Base-by-base conservation (phyloP, 2,329 filamentous ascomycete genomes). In the Aspergillus neotritici region DNA sequence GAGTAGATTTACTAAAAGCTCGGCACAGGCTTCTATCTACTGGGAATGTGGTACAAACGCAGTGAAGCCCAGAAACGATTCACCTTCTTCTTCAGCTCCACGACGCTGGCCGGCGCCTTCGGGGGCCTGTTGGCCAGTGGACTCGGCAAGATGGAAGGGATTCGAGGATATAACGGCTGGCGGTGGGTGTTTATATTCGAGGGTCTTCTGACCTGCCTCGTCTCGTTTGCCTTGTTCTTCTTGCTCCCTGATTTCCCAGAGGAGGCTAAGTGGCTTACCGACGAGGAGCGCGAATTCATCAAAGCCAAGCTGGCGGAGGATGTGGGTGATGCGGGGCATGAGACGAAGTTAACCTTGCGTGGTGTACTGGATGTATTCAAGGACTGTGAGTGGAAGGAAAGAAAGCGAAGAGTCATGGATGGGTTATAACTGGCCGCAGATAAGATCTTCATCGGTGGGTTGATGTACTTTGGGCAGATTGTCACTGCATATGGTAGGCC, bases 21-120 rank as follows among this genome's bases (percentile, higher is more conserved):
- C 21, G 21, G 21, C 21, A 25, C 35, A 67, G 64, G 64, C 35
- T 71, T 72, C 54, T 77, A 89, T 58, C 70, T 90, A 6, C 82
- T 89, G 48, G 82, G 86, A 45, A 91, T 91, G 83, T 70, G 67
- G 89, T 98, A 97, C 57, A 82, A 83, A 47, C 81, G 91, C 47
- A 74, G 75, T 34, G 93, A 97, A 68, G 88, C 90, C 2, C 91
- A 97, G 67, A 87, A 88, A 58, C 82, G 93, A 25, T 96, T 90
- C 69, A 86, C 83, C 12, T 90, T 97, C 73, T 97, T 97, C 75
- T 97, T 97, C 73, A 83, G 79, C 58, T 87, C 75, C 6, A 78
- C 79, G 2, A 78, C 76, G 1, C 68, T 80, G 1, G 78, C 80
- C 2, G 79, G 79, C 35, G 79, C 79, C 1, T 83, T 83, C 48